Conservation (phyloP, 2,329 filamentous ascomycete species). For the Epichloe glyceriae region DNA sequence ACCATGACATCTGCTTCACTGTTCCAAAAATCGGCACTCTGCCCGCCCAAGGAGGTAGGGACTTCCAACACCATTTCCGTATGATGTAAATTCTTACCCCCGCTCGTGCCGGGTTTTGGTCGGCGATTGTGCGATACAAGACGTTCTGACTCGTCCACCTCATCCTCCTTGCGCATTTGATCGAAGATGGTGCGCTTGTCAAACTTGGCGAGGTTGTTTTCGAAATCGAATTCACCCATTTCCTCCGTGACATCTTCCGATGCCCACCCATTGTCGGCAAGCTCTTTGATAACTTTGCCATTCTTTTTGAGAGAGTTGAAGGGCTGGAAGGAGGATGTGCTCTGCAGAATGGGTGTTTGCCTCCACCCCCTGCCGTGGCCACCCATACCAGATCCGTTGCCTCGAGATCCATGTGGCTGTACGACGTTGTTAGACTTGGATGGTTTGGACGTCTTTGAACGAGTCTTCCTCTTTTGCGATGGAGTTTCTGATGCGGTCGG, state of each 20-base stretch:
- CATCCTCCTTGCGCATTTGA: slow-evolving; percentile 80
- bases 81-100: slow-evolving; percentile 83
- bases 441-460: slow-evolving; percentile 20
- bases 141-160: slow-evolving; percentile 78
- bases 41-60: slow-evolving; percentile 24
- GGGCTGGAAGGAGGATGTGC: slow-evolving; percentile 48
- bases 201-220: slow-evolving; percentile 79
- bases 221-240: slow-evolving; percentile 89
- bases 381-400: slow-evolving; percentile 14
- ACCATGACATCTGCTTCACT: slow-evolving; percentile 57
- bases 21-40: slow-evolving; percentile 51
- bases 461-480: slow-evolving; percentile 19
- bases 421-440: slow-evolving; percentile 15
- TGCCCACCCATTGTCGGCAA: slow-evolving; percentile 70
- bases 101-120: slow-evolving; percentile 54
- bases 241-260: slow-evolving; percentile 95
- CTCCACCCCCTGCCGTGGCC: slow-evolving; percentile 42
- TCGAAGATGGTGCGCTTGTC: slow-evolving; percentile 88
- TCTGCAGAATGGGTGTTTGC: slow-evolving; percentile 47
- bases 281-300: slow-evolving; percentile 30
- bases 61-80: slow-evolving; percentile 80
- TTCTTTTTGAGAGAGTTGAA: slow-evolving; percentile 48
- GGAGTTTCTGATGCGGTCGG: slow-evolving; percentile 11
- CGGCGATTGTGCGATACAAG: slow-evolving; percentile 77
- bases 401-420: slow-evolving; percentile 14